Base-by-base conservation (phyloP, 2,329 filamentous ascomycete genomes). In the Cladosporium sp. region DNA sequence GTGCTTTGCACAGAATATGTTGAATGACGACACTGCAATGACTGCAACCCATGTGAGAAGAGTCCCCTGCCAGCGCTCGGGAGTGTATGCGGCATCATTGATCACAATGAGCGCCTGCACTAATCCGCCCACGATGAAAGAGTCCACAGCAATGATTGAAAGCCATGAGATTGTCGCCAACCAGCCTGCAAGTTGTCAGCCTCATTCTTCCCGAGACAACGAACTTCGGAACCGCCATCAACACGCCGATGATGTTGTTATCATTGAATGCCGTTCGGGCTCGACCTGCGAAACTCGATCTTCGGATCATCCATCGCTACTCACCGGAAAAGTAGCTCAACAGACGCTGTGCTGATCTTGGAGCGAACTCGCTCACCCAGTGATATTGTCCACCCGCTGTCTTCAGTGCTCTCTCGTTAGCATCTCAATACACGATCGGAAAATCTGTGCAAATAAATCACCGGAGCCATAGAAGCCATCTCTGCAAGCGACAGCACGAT, bases 91-190 rank as follows among this genome's bases (percentile, higher is more conserved):
- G 0, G 70, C 60, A 29, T 71, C 56, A 51, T 74, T 73, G 42
- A 76, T 56, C 18, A 71, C 64, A 11, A 74, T 65, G 4, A 77
- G 54, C 0, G 71, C 73, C 57, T 77, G 73, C 3, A 77, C 70
- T 36, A 72, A 68, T 8, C 68, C 70, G 4, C 69, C 73, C 2
- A 71, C 65, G n/a, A 75, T 63, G 60, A 70, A 73, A 6, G 68
- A 69, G 43, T 71, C 69, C 1, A 68, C 65, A 5, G 71, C 70
- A 22, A 73, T 68, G 15, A 71, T 69, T 44, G 67, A 69, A 52
- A 76, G 72, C 73, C 73, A 76, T 1, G 61, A 63, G 13, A 65
- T 57, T 8, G 60, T 61, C 12, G 59, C 61, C 2, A 67, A 52
- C 58, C 63, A 65, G 18, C 63, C 63, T 50, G 19, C 20, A 37